Conservation (phyloP, 148 eudicot species). For the Bassia scoparia region DNA sequence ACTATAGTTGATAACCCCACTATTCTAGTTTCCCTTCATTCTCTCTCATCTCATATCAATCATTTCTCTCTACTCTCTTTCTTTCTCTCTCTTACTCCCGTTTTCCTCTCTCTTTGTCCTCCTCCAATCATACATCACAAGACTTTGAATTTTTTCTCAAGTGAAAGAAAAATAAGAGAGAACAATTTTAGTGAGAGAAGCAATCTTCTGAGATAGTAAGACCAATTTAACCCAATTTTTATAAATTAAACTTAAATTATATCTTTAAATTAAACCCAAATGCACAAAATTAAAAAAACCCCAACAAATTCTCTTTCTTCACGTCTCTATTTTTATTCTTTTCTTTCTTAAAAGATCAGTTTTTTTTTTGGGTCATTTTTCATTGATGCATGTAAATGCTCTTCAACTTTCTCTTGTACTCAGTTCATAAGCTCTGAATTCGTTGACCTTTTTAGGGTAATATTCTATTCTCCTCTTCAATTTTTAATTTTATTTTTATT, state of each 20-base stretch:
- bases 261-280: no score
- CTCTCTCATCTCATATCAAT: conserved; percentile 18
- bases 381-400: conserved; percentile 25
- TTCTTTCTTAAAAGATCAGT: conserved; percentile 5
- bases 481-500: neutral
- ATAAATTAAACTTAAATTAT: no score
- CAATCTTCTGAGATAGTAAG: neutral
- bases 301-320: conserved; percentile 35
- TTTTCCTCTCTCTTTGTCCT: conserved; percentile 15
- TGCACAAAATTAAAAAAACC: neutral
- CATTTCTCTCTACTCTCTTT: conserved; percentile 11
- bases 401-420: conserved; percentile 20
- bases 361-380: conserved; percentile 12
- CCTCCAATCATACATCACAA: conserved; percentile 33
- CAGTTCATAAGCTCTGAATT: conserved; percentile 24
- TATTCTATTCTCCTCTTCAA: neutral
- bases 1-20: conserved; percentile 38
- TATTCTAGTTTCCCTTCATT: neutral
- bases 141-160: neutral
- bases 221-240: neutral
- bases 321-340: conserved; percentile 32
- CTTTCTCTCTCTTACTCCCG: conserved; percentile 18
- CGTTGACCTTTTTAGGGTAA: conserved; percentile 29
- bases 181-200: conserved; percentile 19
- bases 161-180: neutral